Base-by-base conservation (phyloP, 495 filamentous ascomycete species). In the Hypoxylon lienhwacheense region DNA sequence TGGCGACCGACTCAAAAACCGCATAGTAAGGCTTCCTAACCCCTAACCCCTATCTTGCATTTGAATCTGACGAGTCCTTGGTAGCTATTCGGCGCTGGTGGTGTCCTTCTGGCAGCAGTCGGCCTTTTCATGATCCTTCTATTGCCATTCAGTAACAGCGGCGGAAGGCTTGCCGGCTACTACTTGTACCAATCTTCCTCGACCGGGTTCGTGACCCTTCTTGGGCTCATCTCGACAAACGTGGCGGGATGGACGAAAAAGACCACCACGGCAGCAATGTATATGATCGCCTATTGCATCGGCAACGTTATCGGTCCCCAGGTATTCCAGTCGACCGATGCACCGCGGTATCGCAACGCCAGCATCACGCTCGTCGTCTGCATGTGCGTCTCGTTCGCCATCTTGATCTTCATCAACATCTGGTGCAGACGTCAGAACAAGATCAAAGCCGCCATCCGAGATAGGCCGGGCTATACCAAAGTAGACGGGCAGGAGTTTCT, bases 161-260 rank as follows among this genome's bases (percentile, higher is more conserved):
- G 68, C 8, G 85, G 84, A 11, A 72, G 83, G 5, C 71, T 87
- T 21, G 79, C 77, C 3, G 83, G 82, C 1, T 85, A 84, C 63
- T 87, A 87, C 61, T 68, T 87, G 29, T 85, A 82, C 0, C 76
- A 82, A 65, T 74, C 81, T 5, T 73, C 68, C 41, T 74, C 85
- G 1, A 84, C 81, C 11, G 77, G 77, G 4, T 78, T 86, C 64
- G 82, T 84, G 0, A 73, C 80, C 33, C 67, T 70, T 0, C 70
- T 85, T 45, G 78, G 81, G 1, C 72, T 87, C 44, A 81, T 86
- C 34, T 77, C 77, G 0, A 81, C 77, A 15, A 88, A 89, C 53
- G 79, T 88, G 5, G 82, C 85, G 0, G 85, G 85, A 12, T 88
- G 86, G 64, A 88, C 86, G 7, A 88, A 88, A 71, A 88, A 88